Conservation (phyloP, 306 rosid species). For the Glycine soja region DNA sequence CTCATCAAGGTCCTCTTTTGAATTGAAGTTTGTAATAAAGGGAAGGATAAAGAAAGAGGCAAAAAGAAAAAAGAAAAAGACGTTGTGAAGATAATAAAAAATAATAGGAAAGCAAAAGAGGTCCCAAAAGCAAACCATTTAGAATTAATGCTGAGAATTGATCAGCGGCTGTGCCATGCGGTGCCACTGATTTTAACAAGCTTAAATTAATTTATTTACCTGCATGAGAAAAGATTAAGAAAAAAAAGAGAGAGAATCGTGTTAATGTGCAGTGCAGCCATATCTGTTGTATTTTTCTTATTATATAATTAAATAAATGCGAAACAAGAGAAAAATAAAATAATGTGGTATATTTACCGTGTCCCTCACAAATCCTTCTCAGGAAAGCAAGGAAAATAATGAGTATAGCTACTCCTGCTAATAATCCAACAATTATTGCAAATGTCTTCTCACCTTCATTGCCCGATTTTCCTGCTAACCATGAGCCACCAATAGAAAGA, state of each 20-base stretch:
- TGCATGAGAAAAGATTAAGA: constrained; percentile 53
- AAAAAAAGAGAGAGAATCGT: not conserved
- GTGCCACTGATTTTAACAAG: constrained; percentile 44
- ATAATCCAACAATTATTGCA: constrained; percentile 85
- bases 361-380: constrained; percentile 62
- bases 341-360: constrained; percentile 52
- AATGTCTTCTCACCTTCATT: constrained; percentile 82
- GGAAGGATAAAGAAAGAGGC: constrained; percentile 29
- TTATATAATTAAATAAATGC: not conserved
- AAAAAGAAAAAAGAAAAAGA: constrained; percentile 15
- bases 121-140: constrained; percentile 51
- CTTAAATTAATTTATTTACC: constrained; percentile 64
- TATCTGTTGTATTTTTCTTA: not conserved
- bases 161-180: constrained; percentile 24
- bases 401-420: constrained; percentile 85
- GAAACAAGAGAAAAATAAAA: not conserved
- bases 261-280: not conserved
- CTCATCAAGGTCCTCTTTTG: constrained; percentile 44
- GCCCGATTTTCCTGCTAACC: constrained; percentile 62
- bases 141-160: constrained; percentile 37
- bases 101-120: constrained; percentile 38
- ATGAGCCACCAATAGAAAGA: not conserved
- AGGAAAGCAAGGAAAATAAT: constrained; percentile 80
- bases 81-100: constrained; percentile 25
- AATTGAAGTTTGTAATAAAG: constrained; percentile 22